Conservation (phyloP, 345 rosid species). For the Luvunga scandens region DNA sequence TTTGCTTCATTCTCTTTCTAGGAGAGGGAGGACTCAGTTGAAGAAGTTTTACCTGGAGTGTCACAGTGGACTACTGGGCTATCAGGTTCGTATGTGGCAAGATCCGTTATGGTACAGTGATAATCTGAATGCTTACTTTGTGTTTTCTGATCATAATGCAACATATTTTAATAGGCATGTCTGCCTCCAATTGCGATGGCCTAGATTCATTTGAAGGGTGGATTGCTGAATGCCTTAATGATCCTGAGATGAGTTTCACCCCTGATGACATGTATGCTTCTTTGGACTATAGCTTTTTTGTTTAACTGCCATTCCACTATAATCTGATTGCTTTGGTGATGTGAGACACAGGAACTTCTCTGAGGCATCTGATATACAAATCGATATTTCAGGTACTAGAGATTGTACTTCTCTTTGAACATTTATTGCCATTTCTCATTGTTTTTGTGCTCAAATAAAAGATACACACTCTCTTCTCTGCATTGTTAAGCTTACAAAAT, state of each 20-base stretch:
- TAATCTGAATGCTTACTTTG: conserved; percentile 11
- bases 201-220: conserved; percentile 67
- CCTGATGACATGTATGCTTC: conserved; percentile 65
- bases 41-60: conserved; percentile 55
- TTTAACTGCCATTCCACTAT: conserved; percentile 10
- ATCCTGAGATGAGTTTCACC: conserved; percentile 46
- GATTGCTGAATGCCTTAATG: conserved; percentile 72
- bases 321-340: conserved; percentile 21
- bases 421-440: background rate
- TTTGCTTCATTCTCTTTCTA: conserved; percentile 29
- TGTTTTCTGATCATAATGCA: conserved; percentile 13
- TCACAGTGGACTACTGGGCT: conserved; percentile 52
- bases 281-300: conserved; percentile 15
- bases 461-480: too few species aligned
- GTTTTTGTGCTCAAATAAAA: background rate
- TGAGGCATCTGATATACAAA: conserved; percentile 52
- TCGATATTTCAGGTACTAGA: conserved; percentile 53
- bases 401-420: background rate
- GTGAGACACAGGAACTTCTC: conserved; percentile 43
- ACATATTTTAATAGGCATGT: conserved; percentile 34
- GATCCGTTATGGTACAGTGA: background rate
- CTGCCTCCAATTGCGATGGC: conserved; percentile 52
- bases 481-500: background rate
- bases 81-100: conserved; percentile 57
- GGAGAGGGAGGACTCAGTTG: conserved; percentile 62